Base-by-base conservation (phyloP, 345 rosid species). In the Syzygium aromaticum region DNA sequence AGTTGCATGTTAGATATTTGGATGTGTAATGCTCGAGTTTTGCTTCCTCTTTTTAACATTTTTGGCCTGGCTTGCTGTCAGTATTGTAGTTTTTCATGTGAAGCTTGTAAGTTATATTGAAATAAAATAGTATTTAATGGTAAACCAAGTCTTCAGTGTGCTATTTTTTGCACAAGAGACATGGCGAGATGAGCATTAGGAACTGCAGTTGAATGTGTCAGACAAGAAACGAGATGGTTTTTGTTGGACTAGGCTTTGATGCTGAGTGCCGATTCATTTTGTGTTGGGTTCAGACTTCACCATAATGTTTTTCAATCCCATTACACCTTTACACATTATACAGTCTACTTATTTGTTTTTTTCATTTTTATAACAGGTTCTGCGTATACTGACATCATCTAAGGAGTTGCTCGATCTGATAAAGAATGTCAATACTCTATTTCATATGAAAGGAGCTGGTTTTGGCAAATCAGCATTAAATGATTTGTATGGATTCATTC, bases 381-480 rank as follows among this genome's bases (percentile, higher is more conserved):
- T 96, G 90, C 89, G 87, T 84, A 82, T 93, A 87, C 89, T 96
- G 93, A 95, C 95, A 87, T 95, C 98, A 49, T 94, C 94, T n/a
- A 92, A 90, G 89, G 98, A 95, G 93, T 92, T 97, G 90, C 85
- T 91, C 64, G 92, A 90, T 88, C 93, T 97, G 51, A 84, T 95
- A 88, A 97, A 93, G 93, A 93, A 93, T 89, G 92, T 95, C 23
- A 92, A 95, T 87, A 85, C 90, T 63, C 93, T 91, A 87, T 94
- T 92, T 86, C 99, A 96, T 93, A 89, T 93, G 77, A 92, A 93
- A 87, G 94, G 92, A 90, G 84, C 91, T 87, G 94, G 91, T 54
- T 91, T 92, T 64, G 90, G 94, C 90, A 96, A 91, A 86, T 89
- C 94, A 84, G 86, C 86, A 87, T 89, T 88, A 52, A 93, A 88